These are phyloP conservation scores for Patellaria atrata DNA, from an alignment of 495 filamentous ascomycete genomes.

Conservation along the genomic window DNA sequence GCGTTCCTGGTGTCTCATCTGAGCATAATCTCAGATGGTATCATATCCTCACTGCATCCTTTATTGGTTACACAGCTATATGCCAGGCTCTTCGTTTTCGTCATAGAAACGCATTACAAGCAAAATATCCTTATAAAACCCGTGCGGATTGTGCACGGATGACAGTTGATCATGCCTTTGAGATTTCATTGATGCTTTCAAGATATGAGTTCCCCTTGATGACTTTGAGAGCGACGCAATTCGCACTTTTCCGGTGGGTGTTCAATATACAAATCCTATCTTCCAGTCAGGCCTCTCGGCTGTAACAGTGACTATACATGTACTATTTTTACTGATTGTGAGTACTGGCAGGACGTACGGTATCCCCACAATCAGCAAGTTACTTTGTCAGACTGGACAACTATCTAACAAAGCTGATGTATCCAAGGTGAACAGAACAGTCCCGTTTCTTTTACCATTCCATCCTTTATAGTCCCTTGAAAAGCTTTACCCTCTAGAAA, in stretches of 20 bases:
- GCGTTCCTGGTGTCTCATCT: too few species aligned
- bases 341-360: conserved; percentile 42
- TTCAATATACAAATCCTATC: background rate
- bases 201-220: conserved; percentile 28
- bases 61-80: conserved; percentile 1
- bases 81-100: conserved; percentile 10
- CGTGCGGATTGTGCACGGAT: conserved; percentile 7
- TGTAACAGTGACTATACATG: background rate
- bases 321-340: background rate
- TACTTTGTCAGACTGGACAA: conserved; percentile 44
- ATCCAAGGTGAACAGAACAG: conserved; percentile 34
- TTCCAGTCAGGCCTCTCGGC: background rate
- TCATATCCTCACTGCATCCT: too few species aligned
- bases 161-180: conserved; percentile 11
- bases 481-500: background rate
- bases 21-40: too few species aligned
- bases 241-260: conserved; percentile 43
- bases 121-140: conserved; percentile 13
- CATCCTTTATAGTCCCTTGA: background rate
- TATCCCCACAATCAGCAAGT: conserved; percentile 44
- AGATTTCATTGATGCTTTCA: conserved; percentile 4
- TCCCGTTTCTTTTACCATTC: too few species aligned
- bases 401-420: conserved; percentile 38
- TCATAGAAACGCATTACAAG: conserved; percentile 4
- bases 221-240: conserved; percentile 42